Evolutionary conservation across 306 rosid genomes (phyloP).

Genomic region (Echinosophora koreensis): DNA sequence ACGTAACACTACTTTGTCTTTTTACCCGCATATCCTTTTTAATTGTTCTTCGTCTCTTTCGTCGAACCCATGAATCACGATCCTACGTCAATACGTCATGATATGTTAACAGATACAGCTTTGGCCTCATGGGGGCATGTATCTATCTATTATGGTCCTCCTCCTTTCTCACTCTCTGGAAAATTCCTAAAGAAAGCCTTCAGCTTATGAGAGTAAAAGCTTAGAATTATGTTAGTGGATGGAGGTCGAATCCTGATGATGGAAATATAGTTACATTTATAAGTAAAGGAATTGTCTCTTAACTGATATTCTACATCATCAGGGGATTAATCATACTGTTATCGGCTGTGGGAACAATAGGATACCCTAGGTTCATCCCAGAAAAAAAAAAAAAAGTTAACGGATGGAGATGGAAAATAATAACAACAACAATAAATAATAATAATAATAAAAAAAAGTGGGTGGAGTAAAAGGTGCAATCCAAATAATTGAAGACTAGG

Average conservation of each 20-base stretch:
- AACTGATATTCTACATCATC: no score
- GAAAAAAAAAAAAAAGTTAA: no score
- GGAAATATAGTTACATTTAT: no score
- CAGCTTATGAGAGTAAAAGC: background rate
- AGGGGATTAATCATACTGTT: no score
- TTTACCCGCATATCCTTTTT: background rate
- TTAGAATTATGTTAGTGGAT: background rate
- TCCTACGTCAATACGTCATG: background rate
- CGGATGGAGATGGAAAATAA: background rate
- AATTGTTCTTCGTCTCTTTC: background rate
- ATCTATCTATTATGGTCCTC: background rate
- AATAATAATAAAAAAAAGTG: background rate
- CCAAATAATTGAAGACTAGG: constrained; percentile 30
- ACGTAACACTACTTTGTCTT: no score
- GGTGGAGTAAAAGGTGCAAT: background rate
- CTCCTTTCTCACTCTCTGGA: background rate
- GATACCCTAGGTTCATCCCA: no score
- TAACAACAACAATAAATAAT: no score
- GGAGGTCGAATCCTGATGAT: no score
- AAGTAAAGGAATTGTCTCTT: no score
- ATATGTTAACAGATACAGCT: background rate
- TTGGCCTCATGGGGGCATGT: constrained; percentile 13
- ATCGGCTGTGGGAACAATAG: no score
- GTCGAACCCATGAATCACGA: constrained; percentile 11
- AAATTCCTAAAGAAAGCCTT: background rate